These are phyloP conservation scores for Penicillium sp. DNA, from an alignment of 2,329 filamentous ascomycete genomes.

Conservation along the genomic window DNA sequence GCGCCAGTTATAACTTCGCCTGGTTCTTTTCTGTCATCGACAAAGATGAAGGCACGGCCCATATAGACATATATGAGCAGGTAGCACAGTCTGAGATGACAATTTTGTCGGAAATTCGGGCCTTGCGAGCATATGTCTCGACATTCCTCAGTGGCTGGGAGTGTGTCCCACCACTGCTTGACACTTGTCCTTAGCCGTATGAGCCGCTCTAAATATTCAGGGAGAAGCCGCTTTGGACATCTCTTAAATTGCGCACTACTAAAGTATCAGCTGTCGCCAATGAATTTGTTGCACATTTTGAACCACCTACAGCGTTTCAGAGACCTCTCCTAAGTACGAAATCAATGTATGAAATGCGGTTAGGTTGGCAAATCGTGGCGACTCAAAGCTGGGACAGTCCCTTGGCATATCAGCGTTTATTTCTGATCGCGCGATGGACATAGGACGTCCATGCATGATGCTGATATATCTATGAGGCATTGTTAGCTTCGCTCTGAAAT, in stretches of 20 bases:
- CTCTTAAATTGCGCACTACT: conserved; percentile 35
- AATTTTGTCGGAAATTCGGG: conserved; percentile 46
- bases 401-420: conserved; percentile 53
- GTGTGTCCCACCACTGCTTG: conserved; percentile 38
- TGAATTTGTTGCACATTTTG: conserved; percentile 7
- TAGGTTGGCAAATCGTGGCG: conserved; percentile 45
- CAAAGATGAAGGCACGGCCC: conserved; percentile 52
- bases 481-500: neutral
- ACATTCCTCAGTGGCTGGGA: conserved; percentile 34
- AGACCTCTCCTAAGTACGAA: conserved; percentile 35
- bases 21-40: conserved; percentile 21
- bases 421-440: conserved; percentile 51
- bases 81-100: conserved; percentile 52
- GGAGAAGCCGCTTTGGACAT: conserved; percentile 34
- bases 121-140: conserved; percentile 38
- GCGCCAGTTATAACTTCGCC: conserved; percentile 9
- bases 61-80: conserved; percentile 53
- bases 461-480: conserved; percentile 45
- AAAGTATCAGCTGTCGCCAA: conserved; percentile 11
- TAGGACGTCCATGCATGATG: conserved; percentile 54
- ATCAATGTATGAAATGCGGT: conserved; percentile 46
- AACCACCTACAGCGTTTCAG: conserved; percentile 36
- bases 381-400: conserved; percentile 39
- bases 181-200: conserved; percentile 33
- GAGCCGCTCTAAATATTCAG: conserved; percentile 35